Conservation (phyloP, 2,329 filamentous ascomycete genomes). For the Tolypocladium pustulatum region DNA sequence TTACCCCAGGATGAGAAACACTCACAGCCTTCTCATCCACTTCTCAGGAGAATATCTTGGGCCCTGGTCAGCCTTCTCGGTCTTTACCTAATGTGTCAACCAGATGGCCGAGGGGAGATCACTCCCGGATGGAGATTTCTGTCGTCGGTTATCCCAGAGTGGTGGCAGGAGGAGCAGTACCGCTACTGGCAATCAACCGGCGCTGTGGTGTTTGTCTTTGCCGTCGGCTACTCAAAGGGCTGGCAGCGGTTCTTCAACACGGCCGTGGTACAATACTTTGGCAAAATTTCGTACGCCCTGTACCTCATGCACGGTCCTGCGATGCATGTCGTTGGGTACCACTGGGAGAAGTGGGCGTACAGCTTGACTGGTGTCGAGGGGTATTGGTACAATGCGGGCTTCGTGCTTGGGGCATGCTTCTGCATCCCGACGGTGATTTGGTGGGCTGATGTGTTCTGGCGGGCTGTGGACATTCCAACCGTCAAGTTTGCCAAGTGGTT, state of each 20-base stretch:
- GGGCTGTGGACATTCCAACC: conserved; percentile 42
- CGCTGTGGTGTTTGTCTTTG: conserved; percentile 39
- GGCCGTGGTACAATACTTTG: conserved; percentile 43
- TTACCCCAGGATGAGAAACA: conserved; percentile 14
- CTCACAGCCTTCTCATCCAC: not conserved
- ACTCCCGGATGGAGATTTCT: conserved; percentile 44
- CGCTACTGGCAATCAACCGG: conserved; percentile 48
- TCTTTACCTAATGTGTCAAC: conserved; percentile 39
- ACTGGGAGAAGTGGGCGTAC: conserved; percentile 38
- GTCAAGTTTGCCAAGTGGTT: conserved; percentile 48
- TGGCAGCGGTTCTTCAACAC: conserved; percentile 42
- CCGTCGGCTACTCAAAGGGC: conserved; percentile 32
- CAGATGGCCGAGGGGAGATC: conserved; percentile 28
- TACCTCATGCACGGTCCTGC: conserved; percentile 52
- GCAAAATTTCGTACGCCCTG: conserved; percentile 48
- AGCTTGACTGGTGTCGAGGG: conserved; percentile 35
- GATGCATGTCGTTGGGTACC: conserved; percentile 42
- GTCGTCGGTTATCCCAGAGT: conserved; percentile 34
- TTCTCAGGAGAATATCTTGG: conserved; percentile 22
- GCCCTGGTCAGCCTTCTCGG: conserved; percentile 31
- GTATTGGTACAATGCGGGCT: conserved; percentile 33
- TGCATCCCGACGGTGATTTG: conserved; percentile 42
- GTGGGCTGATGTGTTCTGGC: conserved; percentile 46
- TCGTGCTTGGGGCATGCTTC: conserved; percentile 33
- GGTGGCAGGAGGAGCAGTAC: conserved; percentile 37